A percentile compares a stretch with the other conserved stretches of the same genome.
phyloP scores from a whole-genome alignment of 306 rosid genomes.

The Ormosia emarginata region DNA sequence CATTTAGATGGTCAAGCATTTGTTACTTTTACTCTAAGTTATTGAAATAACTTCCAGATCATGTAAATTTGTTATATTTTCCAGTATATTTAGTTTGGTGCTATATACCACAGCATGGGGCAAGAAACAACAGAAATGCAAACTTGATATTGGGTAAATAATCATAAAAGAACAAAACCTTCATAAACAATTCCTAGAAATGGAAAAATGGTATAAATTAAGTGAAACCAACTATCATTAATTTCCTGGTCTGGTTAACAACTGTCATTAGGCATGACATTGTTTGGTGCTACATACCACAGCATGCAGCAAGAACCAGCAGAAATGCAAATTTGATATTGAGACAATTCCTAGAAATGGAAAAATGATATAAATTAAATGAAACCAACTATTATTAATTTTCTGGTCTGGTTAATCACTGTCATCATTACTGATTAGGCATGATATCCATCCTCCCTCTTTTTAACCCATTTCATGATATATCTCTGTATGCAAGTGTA shows the following conservation, averaged over 20 bases:
- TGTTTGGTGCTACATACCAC: not conserved
- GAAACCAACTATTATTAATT: not conserved
- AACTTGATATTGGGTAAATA: not conserved
- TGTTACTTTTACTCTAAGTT: not conserved
- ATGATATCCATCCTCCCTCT: not conserved
- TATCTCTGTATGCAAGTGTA: not conserved
- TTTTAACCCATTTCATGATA: not conserved
- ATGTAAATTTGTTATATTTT: not conserved
- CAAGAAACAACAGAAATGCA: slow-evolving; percentile 6
- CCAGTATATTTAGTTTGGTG: not conserved
- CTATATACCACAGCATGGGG: not conserved
- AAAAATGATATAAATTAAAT: not conserved
- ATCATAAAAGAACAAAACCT: not conserved
- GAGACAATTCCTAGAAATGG: not conserved
- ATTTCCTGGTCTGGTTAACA: not conserved
- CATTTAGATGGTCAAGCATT: not conserved
- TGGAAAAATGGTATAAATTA: not conserved
- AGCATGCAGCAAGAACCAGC: slow-evolving; percentile 1
- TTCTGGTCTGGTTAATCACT: not conserved
- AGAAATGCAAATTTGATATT: not conserved
- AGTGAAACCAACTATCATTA: not conserved
- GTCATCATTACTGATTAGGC: not conserved
- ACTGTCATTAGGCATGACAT: not conserved
- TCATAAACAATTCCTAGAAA: not conserved
- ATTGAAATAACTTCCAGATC: not conserved